These are phyloP conservation scores for Candolleomyces eurysporus DNA, from an alignment of 768 basidiomycete genomes.

Conservation along the genomic window DNA sequence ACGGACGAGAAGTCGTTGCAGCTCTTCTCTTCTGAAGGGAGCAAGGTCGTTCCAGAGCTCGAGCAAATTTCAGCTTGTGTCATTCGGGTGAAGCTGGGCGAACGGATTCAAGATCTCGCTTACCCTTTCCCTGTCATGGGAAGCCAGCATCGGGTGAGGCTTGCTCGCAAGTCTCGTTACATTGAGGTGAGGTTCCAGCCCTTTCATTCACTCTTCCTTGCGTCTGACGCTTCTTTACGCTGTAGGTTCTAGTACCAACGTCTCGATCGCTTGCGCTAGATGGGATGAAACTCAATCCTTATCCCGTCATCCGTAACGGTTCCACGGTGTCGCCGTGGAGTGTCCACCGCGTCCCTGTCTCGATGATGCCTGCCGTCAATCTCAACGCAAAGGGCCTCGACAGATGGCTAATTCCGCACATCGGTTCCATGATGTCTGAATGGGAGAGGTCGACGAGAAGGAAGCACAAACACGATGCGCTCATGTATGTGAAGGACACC, in stretches of 20 bases:
- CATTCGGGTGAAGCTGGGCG: conserved; percentile 8
- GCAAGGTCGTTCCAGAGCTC: conserved; percentile 15
- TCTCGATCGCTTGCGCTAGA: conserved; percentile 7
- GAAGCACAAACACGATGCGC: conserved; percentile 18
- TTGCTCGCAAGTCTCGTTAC: conserved; percentile 56
- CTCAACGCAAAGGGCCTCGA: conserved; percentile 9
- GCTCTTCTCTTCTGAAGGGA: conserved; percentile 11
- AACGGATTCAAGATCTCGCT: conserved; percentile 4
- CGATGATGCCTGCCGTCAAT: conserved; percentile 30
- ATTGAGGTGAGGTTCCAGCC: conserved; percentile 35
- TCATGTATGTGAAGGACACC: conserved; percentile 29
- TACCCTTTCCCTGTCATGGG: conserved; percentile 14
- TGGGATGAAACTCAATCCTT: conserved; percentile 13
- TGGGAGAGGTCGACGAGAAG: conserved; percentile 20
- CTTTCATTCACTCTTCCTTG: conserved; percentile 6
- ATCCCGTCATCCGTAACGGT: conserved; percentile 13
- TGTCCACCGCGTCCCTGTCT: conserved; percentile 39
- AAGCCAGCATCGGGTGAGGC: conserved; percentile 24
- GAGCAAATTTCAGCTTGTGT: conserved; percentile 9
- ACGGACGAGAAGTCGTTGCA: conserved; percentile 12
- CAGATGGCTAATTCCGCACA: conserved; percentile 32
- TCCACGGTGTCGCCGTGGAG: conserved; percentile 23
- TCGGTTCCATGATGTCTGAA: conserved; percentile 23
- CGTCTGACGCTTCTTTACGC: conserved; percentile 17
- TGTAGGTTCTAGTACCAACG: conserved; percentile 24